Evolutionary conservation across 306 rosid species (phyloP), one percentile per base, ranked within the genome.

Genomic region (Aeschynomene evenia): DNA sequence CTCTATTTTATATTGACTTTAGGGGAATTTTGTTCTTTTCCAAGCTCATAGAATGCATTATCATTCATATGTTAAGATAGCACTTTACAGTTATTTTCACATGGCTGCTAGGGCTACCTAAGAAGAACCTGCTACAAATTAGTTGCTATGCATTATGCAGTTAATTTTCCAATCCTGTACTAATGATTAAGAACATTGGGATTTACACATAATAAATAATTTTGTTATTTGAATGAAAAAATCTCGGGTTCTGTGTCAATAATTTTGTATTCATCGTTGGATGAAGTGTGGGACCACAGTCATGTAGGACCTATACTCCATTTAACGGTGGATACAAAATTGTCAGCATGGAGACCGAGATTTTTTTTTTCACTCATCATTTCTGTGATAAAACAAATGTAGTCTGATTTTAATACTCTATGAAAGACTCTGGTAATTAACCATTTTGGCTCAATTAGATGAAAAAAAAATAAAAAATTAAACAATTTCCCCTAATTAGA

Each of bases 111-210:
- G 40, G 62, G 39, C 33, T 61, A 21, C 57, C 23, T 48, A 53
- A 26, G 22, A 11, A 22, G n/a, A 58, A 59, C 64, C 37, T 68
- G 65, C 57, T 20, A 46, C 42, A n/a, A 36, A 59, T 22, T 48
- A 26, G 12, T 43, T 70, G 5, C 33, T 56, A 57, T 43, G 18
- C 33, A 19, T 19, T 71, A n/a, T 58, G 13, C 16, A n/a, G 24
- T 31, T 58, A 13, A 26, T 20, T 7, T 72, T 50, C 59, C 14
- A 50, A 6, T 12, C 28, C 9, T 49, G 15, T 57, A 24, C 31
- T 59, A 21, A 53, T 48, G 21, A 76, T 48, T 40, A 22, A 49
- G 58, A 42, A 42, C 61, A 29, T 43, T 24, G 62, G 54, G 15
- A n/a, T 31, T 70, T 23, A 50, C n/a, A n/a, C n/a, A n/a, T n/a